Conservation (phyloP, 2,329 filamentous ascomycete genomes). For the Colletotrichum zoysiae region DNA sequence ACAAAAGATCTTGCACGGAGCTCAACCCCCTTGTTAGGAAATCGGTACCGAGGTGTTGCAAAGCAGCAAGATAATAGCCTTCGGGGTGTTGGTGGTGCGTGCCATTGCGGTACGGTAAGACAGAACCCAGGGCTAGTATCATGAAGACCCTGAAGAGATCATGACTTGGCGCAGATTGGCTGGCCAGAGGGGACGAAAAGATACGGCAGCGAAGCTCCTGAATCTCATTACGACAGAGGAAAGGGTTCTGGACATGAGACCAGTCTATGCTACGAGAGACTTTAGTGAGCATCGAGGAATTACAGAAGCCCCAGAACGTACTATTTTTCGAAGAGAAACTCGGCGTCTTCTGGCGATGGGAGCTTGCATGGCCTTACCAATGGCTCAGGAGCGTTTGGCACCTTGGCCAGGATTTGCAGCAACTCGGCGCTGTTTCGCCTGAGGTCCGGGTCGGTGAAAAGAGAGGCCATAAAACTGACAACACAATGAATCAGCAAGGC, state of each 20-base stretch:
- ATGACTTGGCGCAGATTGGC: slow-evolving; percentile 39
- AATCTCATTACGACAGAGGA: slow-evolving; percentile 47
- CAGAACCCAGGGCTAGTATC: slow-evolving; percentile 53
- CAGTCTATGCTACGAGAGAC: slow-evolving; percentile 37
- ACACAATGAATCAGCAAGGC: background rate
- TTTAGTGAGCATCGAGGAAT: background rate
- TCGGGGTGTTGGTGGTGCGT: slow-evolving; percentile 52
- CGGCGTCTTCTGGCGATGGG: slow-evolving; percentile 29
- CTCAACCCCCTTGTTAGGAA: slow-evolving; percentile 50
- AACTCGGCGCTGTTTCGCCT: slow-evolving; percentile 38
- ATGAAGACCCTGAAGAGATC: slow-evolving; percentile 53
- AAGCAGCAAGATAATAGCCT: slow-evolving; percentile 55
- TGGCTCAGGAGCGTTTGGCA: slow-evolving; percentile 22
- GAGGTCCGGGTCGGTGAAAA: slow-evolving; percentile 42
- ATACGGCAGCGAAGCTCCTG: slow-evolving; percentile 42
- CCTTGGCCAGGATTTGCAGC: slow-evolving; percentile 28
- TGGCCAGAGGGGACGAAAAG: slow-evolving; percentile 33
- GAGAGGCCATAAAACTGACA: slow-evolving; percentile 39
- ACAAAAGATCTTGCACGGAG: slow-evolving; percentile 55
- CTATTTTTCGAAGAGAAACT: slow-evolving; percentile 42
- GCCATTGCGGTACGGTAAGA: slow-evolving; percentile 51
- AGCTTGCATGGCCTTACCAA: slow-evolving; percentile 28
- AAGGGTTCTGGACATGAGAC: slow-evolving; percentile 46
- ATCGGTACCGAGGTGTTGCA: slow-evolving; percentile 48
- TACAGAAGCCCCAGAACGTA: slow-evolving; percentile 9